Evolutionary conservation across 129 eudicot species (phyloP).

Genomic region (Deinandra increscens): DNA sequence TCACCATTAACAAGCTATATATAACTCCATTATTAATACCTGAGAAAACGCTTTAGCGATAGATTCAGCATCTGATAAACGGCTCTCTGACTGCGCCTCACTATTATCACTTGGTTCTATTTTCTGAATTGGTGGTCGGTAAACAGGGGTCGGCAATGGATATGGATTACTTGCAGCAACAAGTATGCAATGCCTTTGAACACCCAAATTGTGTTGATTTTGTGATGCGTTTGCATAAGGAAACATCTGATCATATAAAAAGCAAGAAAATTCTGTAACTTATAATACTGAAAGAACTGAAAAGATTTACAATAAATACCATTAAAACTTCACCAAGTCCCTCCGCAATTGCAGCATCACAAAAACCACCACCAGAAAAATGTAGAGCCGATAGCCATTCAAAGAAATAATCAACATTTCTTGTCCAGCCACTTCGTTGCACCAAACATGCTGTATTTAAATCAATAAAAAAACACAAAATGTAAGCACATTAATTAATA

Average conservation of each 20-base stretch:
- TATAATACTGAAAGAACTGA: not conserved
- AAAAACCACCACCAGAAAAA: slow-evolving; percentile 84
- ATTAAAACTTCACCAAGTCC: slow-evolving; percentile 89
- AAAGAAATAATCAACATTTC: slow-evolving; percentile 62
- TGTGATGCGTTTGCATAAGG: slow-evolving; percentile 49
- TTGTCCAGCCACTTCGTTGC: slow-evolving; percentile 89
- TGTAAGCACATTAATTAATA: slow-evolving; percentile 1
- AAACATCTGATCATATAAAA: slow-evolving; percentile 58
- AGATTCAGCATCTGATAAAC: slow-evolving; percentile 77
- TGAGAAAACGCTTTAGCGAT: slow-evolving; percentile 74
- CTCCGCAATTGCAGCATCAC: slow-evolving; percentile 94
- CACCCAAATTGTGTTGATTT: slow-evolving; percentile 58
- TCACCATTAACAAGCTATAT: not conserved
- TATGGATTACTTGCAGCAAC: slow-evolving; percentile 92
- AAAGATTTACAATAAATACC: slow-evolving; percentile 39
- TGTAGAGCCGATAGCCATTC: slow-evolving; percentile 74
- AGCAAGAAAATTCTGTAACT: not conserved
- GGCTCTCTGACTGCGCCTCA: slow-evolving; percentile 69
- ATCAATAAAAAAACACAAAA: not conserved
- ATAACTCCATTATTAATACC: slow-evolving; percentile 39
- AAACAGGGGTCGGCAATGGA: slow-evolving; percentile 91
- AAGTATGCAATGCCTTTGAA: slow-evolving; percentile 83
- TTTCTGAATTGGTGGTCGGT: slow-evolving; percentile 59
- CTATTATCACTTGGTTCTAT: slow-evolving; percentile 56
- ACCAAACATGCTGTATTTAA: slow-evolving; percentile 64